phyloP scores from a whole-genome alignment of 805 yeast genomes.

The Sugiyamaella qingdaonensis region DNA sequence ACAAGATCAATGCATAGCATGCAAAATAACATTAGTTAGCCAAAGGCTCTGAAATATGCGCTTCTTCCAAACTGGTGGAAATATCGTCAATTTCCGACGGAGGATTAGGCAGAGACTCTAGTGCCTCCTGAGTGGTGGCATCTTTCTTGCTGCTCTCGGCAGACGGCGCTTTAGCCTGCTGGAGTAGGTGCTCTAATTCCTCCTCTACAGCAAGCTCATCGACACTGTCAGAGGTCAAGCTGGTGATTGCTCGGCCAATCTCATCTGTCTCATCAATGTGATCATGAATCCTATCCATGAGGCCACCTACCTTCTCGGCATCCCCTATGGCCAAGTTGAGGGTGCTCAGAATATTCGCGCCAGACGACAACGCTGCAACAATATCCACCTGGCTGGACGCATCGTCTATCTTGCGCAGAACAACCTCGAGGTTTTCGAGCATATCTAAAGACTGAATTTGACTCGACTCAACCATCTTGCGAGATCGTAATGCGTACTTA shows the following conservation, averaged over 20 bases:
- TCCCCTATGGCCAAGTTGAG: conserved; percentile 43
- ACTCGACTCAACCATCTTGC: conserved; percentile 35
- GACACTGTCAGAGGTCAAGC: conserved; percentile 28
- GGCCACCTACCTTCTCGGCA: conserved; percentile 39
- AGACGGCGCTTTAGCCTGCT: background rate
- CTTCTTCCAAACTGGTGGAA: background rate
- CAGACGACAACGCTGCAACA: conserved; percentile 36
- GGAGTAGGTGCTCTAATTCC: conserved; percentile 37
- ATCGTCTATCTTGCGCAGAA: conserved; percentile 41
- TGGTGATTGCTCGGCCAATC: conserved; percentile 35
- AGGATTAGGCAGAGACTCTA: background rate
- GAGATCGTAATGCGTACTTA: conserved; percentile 33
- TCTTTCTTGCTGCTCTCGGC: background rate
- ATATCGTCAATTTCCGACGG: background rate
- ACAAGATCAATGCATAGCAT: too few relatives aligned
- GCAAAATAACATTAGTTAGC: conserved; percentile 11
- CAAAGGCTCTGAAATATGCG: conserved; percentile 3
- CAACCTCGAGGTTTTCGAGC: conserved; percentile 36
- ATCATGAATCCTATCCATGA: conserved; percentile 40
- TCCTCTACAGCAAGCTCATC: conserved; percentile 37
- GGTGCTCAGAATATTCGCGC: conserved; percentile 34
- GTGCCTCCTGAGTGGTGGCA: background rate
- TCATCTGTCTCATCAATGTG: conserved; percentile 37
- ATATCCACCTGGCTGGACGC: conserved; percentile 41
- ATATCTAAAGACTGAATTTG: conserved; percentile 33